Percentiles rank a stretch among this genome's conserved stretches.
phyloP scores from a whole-genome alignment of 768 basidiomycete species.

The Amanita rimosa region DNA sequence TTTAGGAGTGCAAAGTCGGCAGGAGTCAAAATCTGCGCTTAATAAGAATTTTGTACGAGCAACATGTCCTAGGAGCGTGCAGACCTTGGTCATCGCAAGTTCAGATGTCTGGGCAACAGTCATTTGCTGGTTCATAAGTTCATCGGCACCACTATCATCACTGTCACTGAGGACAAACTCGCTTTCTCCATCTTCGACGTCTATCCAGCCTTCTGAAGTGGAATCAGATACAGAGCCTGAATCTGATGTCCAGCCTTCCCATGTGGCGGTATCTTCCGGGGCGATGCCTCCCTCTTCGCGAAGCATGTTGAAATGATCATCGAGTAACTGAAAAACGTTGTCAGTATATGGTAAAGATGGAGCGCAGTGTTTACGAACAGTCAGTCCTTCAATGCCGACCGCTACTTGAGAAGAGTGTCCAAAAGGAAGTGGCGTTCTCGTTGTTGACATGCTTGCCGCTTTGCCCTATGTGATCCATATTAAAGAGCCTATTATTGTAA shows the following conservation, averaged over 20 bases:
- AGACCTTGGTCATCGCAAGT: conserved; percentile 73
- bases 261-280: conserved; percentile 43
- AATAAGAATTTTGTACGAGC: not conserved
- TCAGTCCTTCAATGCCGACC: conserved; percentile 82
- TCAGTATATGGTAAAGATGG: not conserved
- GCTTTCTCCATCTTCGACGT: conserved; percentile 61
- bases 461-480: conserved; percentile 55
- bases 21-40: conserved; percentile 80
- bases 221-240: conserved; percentile 32
- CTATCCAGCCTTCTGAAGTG: conserved; percentile 68
- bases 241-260: conserved; percentile 86
- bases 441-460: conserved; percentile 65
- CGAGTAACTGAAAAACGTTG: conserved; percentile 49
- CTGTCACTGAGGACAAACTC: conserved; percentile 78
- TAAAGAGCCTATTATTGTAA: conserved; percentile 5
- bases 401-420: conserved; percentile 70
- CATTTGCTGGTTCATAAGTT: conserved; percentile 33
- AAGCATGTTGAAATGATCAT: conserved; percentile 71
- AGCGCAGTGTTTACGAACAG: conserved; percentile 35
- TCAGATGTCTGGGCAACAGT: conserved; percentile 33
- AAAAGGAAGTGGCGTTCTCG: conserved; percentile 66
- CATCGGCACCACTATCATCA: conserved; percentile 53
- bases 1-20: conserved; percentile 91
- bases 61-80: not conserved
- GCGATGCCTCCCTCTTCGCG: conserved; percentile 51